Evolutionary conservation across 306 rosid species (phyloP).

Genomic region (Prunus persica): Prunus_persica_NCBIv2 NC_034016.1:10352001-10352500

Average conservation of each 20-base stretch:
- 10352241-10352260: background rate
- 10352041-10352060: slow-evolving; percentile 83
- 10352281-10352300: background rate
- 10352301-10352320: background rate
- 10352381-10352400: background rate
- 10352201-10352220: background rate
- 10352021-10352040: slow-evolving; percentile 81
- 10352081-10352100: background rate
- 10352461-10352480: too few species aligned
- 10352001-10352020: slow-evolving; percentile 88
- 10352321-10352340: background rate
- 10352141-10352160: too few species aligned
- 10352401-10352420: background rate
- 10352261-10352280: background rate
- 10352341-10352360: background rate
- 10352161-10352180: too few species aligned
- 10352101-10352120: too few species aligned
- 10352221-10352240: background rate
- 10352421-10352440: background rate
- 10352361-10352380: background rate
- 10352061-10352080: slow-evolving; percentile 22
- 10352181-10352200: background rate
- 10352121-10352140: background rate
- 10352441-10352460: background rate
- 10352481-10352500: too few species aligned